Conservation (phyloP, 257 asterid species). For the Solanum peruvianum region DNA sequence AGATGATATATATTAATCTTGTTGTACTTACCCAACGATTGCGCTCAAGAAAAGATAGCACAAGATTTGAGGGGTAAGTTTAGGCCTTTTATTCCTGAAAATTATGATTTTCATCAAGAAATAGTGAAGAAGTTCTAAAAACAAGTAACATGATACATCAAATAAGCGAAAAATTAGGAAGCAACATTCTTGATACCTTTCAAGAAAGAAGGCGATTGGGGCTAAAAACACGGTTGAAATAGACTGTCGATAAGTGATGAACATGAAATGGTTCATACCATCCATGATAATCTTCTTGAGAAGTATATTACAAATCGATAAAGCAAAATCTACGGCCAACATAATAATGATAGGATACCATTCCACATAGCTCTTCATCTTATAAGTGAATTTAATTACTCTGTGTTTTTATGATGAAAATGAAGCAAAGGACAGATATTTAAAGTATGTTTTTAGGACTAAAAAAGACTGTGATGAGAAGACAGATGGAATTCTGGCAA, state of each 20-base stretch:
- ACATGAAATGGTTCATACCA: constrained; percentile 51
- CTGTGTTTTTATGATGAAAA: not conserved
- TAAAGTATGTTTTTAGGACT: not conserved
- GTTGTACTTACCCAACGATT: constrained; percentile 41
- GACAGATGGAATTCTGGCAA: not conserved
- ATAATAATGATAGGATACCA: constrained; percentile 50
- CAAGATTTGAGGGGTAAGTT: constrained; percentile 33
- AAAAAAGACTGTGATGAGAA: not conserved
- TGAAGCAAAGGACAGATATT: not conserved
- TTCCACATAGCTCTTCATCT: constrained; percentile 24
- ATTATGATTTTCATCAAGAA: not conserved
- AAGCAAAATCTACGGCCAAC: constrained; percentile 40
- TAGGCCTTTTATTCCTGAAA: constrained; percentile 69
- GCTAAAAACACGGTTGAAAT: constrained; percentile 47
- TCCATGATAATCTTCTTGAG: constrained; percentile 41
- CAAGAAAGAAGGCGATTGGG: constrained; percentile 50
- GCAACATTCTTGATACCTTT: constrained; percentile 25
- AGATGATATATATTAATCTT: not conserved
- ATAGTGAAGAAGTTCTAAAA: not conserved
- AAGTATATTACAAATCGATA: constrained; percentile 55
- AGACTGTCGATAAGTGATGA: constrained; percentile 66
- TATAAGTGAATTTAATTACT: not conserved
- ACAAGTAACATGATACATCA: not conserved
- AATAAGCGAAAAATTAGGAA: not conserved
- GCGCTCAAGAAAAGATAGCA: constrained; percentile 59